Evolutionary conservation across 768 basidiomycete species (phyloP).

Genomic region (Rossbeevera mucosa): DNA sequence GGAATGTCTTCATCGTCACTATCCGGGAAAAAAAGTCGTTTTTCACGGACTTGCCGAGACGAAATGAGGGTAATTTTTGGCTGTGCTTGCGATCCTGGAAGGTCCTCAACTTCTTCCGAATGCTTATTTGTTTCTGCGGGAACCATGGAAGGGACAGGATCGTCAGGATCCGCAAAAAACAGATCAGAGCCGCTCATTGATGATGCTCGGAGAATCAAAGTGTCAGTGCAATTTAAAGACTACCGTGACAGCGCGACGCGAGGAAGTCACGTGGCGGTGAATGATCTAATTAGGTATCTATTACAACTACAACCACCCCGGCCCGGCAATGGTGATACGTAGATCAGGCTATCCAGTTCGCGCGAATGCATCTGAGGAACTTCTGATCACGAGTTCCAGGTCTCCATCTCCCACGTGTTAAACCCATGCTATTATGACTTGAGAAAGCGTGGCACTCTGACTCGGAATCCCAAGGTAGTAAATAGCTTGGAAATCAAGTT

Average conservation of each 20-base stretch:
- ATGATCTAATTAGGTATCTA: not conserved
- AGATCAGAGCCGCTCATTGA: slow-evolving; percentile 25
- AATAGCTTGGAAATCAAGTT: not conserved
- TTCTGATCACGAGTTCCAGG: no score
- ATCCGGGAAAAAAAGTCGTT: slow-evolving; percentile 39
- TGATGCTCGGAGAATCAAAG: not conserved
- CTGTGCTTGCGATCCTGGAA: not conserved
- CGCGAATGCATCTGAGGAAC: not conserved
- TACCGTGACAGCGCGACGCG: not conserved
- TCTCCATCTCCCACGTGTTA: not conserved
- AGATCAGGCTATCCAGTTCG: not conserved
- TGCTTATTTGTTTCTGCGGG: not conserved
- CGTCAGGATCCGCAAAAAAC: slow-evolving; percentile 60
- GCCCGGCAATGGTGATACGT: no score
- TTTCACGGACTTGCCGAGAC: slow-evolving; percentile 19
- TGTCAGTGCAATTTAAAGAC: not conserved
- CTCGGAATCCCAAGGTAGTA: not conserved
- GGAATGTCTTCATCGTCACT: slow-evolving; percentile 42
- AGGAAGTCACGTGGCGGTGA: not conserved
- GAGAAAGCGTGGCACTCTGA: not conserved
- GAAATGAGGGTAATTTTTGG: slow-evolving; percentile 1
- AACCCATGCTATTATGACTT: not conserved
- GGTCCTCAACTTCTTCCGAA: slow-evolving; percentile 7
- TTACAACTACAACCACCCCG: no score
- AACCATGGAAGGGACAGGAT: slow-evolving; percentile 35